Evolutionary conservation across 148 eudicot genomes (phyloP).

Genomic region (Pouteria glomerata): DNA sequence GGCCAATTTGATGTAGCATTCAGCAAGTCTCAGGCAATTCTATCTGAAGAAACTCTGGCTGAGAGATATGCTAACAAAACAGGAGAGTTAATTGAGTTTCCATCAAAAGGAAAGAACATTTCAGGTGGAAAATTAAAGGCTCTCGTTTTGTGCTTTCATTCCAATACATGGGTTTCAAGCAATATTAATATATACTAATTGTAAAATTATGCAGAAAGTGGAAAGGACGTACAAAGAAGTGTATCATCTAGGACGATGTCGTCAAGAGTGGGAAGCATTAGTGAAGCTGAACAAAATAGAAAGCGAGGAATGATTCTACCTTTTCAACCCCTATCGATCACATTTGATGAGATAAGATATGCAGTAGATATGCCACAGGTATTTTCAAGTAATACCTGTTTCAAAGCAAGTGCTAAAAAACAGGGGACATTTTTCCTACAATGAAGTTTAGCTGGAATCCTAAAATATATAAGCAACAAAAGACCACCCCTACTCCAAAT

Average conservation of each 20-base stretch:
- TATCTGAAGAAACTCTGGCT: conserved; percentile 35
- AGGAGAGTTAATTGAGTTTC: conserved; percentile 20
- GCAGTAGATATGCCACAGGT: conserved; percentile 38
- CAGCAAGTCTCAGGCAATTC: conserved; percentile 34
- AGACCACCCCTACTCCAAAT: no score
- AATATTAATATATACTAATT: background rate
- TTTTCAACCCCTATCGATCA: no score
- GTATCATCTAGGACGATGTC: no score
- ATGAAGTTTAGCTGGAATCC: no score
- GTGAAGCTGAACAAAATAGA: no score
- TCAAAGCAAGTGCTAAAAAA: background rate
- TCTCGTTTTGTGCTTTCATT: background rate
- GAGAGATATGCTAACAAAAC: conserved; percentile 23
- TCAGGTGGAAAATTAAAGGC: conserved; percentile 17
- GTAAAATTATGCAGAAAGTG: conserved; percentile 15
- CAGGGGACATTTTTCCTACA: no score
- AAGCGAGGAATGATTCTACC: no score
- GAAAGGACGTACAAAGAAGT: no score
- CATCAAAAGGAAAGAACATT: conserved; percentile 18
- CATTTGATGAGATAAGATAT: no score
- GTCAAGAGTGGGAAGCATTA: no score
- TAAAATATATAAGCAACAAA: no score
- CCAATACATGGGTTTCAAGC: background rate
- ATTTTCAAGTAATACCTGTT: background rate
- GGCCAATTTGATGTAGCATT: conserved; percentile 30